Base-by-base conservation (phyloP, 2,329 filamentous ascomycete species). In the Pseudogymnoascus sp. region DNA sequence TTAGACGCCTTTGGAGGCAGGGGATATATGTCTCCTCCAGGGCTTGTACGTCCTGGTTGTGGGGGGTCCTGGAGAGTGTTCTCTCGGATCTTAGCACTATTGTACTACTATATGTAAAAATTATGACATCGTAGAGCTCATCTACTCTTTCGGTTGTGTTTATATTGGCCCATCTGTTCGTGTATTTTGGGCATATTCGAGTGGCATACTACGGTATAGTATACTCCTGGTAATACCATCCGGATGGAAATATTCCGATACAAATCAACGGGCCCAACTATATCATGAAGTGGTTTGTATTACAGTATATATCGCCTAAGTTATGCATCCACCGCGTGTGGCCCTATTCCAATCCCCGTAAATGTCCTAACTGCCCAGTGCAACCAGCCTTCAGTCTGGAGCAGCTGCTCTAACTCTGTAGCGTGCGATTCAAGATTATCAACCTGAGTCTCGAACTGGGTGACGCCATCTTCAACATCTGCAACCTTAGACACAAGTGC, bases 401-500 rank as follows among this genome's bases (percentile, higher is more conserved):
- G 64, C 35, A 68, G 63, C 12, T 71, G 71, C 70, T 89, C 84
- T 33, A 92, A 74, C 66, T 85, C 82, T 41, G 84, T 80, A 1
- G 88, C 84, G 39, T 85, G 78, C 41, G 74, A 79, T 77, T 89
- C 90, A 58, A 91, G 81, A 61, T 90, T 87, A 51, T 82, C 78
- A 1, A 94, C 89, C 72, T 92, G 89, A 58, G 84, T 81, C 74
- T 92, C 90, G 73, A 96, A 95, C 65, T 92, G 88, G 9, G 77
- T 78, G 0, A 96, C 85, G 0, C 89, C 90, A 65, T 91, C 89
- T 71, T 96, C 92, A 7, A 96, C 89, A 71, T 97, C 93, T 68
- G 90, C 83, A 8, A 96, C 88, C 69, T 91, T 91, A 58, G 87
- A 85, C 58, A 86, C 81, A n/a, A 97, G 78, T 13, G 86, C 85